Evolutionary conservation across 306 rosid genomes (phyloP), one percentile per base, ranked within the genome.

Genomic region (Rosa chinensis): DNA sequence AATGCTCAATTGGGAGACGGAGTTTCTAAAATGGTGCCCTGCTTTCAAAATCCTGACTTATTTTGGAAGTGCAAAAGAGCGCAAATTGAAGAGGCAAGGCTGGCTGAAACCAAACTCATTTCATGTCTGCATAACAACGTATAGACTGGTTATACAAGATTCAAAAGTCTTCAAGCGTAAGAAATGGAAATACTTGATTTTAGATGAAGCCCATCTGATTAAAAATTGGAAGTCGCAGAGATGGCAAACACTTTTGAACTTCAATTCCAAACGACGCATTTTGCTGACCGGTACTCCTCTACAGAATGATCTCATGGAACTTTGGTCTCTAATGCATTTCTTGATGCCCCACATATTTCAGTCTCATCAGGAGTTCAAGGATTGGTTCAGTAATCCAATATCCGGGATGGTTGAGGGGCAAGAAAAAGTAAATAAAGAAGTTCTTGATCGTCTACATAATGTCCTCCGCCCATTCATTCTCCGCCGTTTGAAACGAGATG

Each of bases 331-430:
- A 71, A 95, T 95, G 99, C 99, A 95, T 82, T 95, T 95, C 89
- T 90, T 95, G 90, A 95, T 95, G 99, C 99, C 99, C 77, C 99
- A 95, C 79, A 85, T 95, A 72, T 95, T 95, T 84, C 99, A 95
- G 81, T 95, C 99, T 79, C 99, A 95, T 83, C 99, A 95, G 82
- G 99, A 95, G 85, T 95, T 95, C 82, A 95, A 95, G 88, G 99
- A 95, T 74, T 95, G 98, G 99, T 95, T 95, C 78, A 78, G 98
- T 86, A 95, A 95, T 91, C 99, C 99, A 79, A 95, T 95, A 86
- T 86, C 99, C 39, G 99, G 97, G 81, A 95, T 95, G 99, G 99
- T 95, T 48, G 99, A 95, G 88, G 99, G 99, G 79, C 98, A 95
- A 80, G 99, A 95, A 86, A 95, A 91, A 72, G 92, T 95, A 70